Percentiles rank a stretch among this genome's conserved stretches.
phyloP scores from a whole-genome alignment of 164 flowering plant species.

The Vitis riparia region DNA sequence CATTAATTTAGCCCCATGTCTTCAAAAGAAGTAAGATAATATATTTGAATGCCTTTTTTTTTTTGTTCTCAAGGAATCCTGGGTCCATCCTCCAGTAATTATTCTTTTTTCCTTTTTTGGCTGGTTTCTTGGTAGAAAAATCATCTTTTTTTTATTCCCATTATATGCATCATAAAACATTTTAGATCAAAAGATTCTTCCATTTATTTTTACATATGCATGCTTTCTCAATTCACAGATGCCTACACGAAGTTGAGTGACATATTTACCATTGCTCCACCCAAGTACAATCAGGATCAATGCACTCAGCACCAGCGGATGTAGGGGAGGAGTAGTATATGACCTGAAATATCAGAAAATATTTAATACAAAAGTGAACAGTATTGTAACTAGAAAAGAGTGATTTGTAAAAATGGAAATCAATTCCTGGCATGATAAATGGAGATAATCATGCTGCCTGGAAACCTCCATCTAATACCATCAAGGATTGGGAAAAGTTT shows the following conservation, averaged over 20 bases:
- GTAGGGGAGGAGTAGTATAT: constrained; percentile 76
- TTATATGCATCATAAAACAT: neutral
- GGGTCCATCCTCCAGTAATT: too few species aligned
- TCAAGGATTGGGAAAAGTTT: too few species aligned
- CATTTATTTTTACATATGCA: neutral
- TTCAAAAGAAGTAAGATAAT: too few species aligned
- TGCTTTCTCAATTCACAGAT: constrained; percentile 1
- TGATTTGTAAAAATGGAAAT: neutral
- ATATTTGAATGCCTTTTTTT: too few species aligned
- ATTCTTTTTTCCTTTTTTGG: too few species aligned
- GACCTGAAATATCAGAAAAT: constrained; percentile 42
- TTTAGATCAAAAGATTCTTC: neutral
- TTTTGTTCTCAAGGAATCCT: too few species aligned
- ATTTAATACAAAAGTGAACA: neutral
- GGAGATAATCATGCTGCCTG: neutral
- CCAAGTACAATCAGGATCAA: constrained; percentile 88
- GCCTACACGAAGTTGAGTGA: neutral
- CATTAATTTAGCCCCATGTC: too few species aligned
- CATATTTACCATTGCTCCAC: constrained; percentile 84
- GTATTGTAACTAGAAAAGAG: constrained; percentile 1
- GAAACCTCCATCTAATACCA: too few species aligned
- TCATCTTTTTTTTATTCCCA: neutral
- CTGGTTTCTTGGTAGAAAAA: too few species aligned
- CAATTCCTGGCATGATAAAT: neutral
- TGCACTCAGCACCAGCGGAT: constrained; percentile 96